A percentile compares a stretch with the other conserved stretches of the same genome.
phyloP scores from a whole-genome alignment of 495 filamentous ascomycete genomes.

The Penicillium goetzii region DNA sequence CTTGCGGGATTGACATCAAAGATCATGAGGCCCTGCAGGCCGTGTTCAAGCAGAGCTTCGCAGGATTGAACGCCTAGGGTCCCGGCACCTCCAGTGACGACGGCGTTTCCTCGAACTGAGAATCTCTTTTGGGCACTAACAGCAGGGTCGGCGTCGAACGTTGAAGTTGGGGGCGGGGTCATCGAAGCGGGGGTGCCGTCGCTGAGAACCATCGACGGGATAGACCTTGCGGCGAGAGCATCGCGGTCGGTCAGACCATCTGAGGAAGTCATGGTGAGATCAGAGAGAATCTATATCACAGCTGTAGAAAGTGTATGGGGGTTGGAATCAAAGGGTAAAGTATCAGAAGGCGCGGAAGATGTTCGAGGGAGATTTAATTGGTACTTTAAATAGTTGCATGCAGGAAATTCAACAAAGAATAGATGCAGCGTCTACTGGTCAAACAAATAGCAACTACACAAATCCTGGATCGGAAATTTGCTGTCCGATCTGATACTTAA shows the following conservation, averaged over 20 bases:
- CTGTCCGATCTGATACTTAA: neutral
- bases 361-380: neutral
- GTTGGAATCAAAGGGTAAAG: neutral
- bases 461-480: neutral
- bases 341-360: neutral
- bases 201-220: slow-evolving; percentile 64
- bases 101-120: slow-evolving; percentile 64
- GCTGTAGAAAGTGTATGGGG: neutral
- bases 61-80: slow-evolving; percentile 63
- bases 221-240: slow-evolving; percentile 58
- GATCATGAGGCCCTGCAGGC: slow-evolving; percentile 60
- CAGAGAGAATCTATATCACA: neutral
- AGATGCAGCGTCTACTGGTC: neutral
- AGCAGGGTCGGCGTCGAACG: slow-evolving; percentile 45
- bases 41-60: slow-evolving; percentile 73
- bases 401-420: neutral
- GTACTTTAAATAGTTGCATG: neutral
- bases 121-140: slow-evolving; percentile 60
- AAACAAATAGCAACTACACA: neutral
- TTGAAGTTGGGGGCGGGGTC: slow-evolving; percentile 48
- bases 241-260: slow-evolving; percentile 32
- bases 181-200: slow-evolving; percentile 54
- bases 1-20: slow-evolving; percentile 61
- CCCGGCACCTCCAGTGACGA: slow-evolving; percentile 71
- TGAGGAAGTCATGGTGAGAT: neutral